A percentile compares a stretch with the other conserved stretches of the same genome.
Conservation (phyloP, 2,329 filamentous ascomycete species). For the Sporothrix variecibatus region DNA sequence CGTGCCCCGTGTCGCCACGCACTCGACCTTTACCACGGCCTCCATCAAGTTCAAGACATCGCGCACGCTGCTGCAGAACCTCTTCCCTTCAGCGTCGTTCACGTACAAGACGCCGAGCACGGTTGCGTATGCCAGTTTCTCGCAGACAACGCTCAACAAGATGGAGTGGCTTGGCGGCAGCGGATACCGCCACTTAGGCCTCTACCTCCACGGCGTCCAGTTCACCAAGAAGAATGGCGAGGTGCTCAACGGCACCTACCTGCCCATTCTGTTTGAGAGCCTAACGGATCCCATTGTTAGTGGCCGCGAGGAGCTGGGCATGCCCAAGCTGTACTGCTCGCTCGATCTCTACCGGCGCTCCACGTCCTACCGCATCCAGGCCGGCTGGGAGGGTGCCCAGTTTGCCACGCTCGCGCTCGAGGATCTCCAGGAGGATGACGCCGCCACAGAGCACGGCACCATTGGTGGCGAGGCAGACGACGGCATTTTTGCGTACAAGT, state of each 20-base stretch:
- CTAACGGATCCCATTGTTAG: slow-evolving; percentile 61
- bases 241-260: slow-evolving; percentile 52
- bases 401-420: slow-evolving; percentile 33
- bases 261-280: slow-evolving; percentile 61
- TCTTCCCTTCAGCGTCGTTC: slow-evolving; percentile 47
- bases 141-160: slow-evolving; percentile 46
- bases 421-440: slow-evolving; percentile 31
- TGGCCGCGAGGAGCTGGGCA: slow-evolving; percentile 62
- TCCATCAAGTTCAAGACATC: slow-evolving; percentile 54
- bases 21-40: slow-evolving; percentile 45
- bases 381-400: slow-evolving; percentile 44
- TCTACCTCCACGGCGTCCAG: slow-evolving; percentile 64
- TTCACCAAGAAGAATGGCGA: slow-evolving; percentile 54
- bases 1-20: slow-evolving; percentile 36
- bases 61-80: slow-evolving; percentile 50
- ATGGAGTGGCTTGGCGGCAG: slow-evolving; percentile 63
- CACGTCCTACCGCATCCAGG: slow-evolving; percentile 42
- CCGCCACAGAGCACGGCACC: slow-evolving; percentile 20
- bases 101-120: slow-evolving; percentile 48
- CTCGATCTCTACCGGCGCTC: slow-evolving; percentile 46
- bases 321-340: slow-evolving; percentile 60
- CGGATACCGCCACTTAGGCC: slow-evolving; percentile 59
- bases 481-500: slow-evolving; percentile 57
- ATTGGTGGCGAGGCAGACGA: slow-evolving; percentile 44
- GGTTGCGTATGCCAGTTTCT: slow-evolving; percentile 47